phyloP scores from a whole-genome alignment of 108 stramenopile genomes.

The Fragilaria radians region DNA sequence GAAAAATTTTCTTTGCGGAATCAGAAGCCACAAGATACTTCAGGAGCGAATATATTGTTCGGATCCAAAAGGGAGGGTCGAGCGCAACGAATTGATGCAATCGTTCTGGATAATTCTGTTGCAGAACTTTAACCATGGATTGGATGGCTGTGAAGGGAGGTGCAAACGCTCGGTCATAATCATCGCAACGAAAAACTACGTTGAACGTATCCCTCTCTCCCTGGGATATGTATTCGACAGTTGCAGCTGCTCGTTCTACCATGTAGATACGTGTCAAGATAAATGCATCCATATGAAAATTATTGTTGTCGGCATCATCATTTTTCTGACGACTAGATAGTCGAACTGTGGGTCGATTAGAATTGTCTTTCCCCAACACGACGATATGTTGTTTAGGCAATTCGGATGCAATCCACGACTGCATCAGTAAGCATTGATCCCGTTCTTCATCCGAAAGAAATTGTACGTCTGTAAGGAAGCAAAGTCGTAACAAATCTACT shows the following conservation, averaged over 20 bases:
- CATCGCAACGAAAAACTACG: background rate
- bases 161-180: constrained; percentile 5
- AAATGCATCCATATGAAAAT: constrained; percentile 15
- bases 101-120: constrained; percentile 29
- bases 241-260: constrained; percentile 26
- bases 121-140: constrained; percentile 10
- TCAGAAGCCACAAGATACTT: constrained; percentile 20
- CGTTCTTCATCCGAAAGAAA: background rate
- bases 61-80: constrained; percentile 27
- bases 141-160: constrained; percentile 21
- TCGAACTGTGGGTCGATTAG: constrained; percentile 20
- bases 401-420: background rate
- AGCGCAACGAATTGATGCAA: constrained; percentile 23
- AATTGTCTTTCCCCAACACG: constrained; percentile 25
- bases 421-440: background rate
- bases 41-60: constrained; percentile 15
- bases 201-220: constrained; percentile 22
- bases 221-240: constrained; percentile 4
- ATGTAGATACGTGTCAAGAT: constrained; percentile 18
- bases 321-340: constrained; percentile 10
- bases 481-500: constrained; percentile 14
- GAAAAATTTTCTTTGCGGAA: constrained; percentile 16
- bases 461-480: constrained; percentile 3
- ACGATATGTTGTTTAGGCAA: background rate
- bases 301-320: constrained; percentile 3